These are phyloP conservation scores for Pterulicium gracile DNA, from an alignment of 1,284 basidiomycete species.

Conservation along the genomic window DNA sequence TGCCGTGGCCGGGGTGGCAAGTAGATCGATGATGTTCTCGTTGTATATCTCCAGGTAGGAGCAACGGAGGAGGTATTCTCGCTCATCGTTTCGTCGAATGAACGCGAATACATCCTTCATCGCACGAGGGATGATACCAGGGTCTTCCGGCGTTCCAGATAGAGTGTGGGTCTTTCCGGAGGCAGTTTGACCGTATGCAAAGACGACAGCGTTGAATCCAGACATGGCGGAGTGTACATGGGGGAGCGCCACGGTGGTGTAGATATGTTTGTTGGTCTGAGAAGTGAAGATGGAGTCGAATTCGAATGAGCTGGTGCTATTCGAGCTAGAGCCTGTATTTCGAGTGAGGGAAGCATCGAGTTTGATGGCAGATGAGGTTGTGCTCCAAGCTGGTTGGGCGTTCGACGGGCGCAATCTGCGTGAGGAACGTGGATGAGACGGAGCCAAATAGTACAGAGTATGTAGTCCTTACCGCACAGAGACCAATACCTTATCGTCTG, in stretches of 20 bases:
- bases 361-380: conserved; percentile 35
- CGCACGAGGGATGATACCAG: conserved; percentile 90
- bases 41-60: conserved; percentile 98
- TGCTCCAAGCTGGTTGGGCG: conserved; percentile 45
- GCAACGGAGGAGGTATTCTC: conserved; percentile 90
- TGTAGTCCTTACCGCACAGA: conserved; percentile 56
- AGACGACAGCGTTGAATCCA: conserved; percentile 91
- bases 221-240: conserved; percentile 93
- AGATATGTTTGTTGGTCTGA: conserved; percentile 78
- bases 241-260: conserved; percentile 73
- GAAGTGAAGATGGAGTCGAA: conserved; percentile 77
- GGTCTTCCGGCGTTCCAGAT: conserved; percentile 72
- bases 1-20: conserved; percentile 64
- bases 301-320: conserved; percentile 38
- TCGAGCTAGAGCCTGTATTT: conserved; percentile 20
- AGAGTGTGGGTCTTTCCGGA: conserved; percentile 93
- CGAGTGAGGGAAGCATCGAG: conserved; percentile 47
- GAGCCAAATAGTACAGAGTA: not conserved
- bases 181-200: conserved; percentile 87
- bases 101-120: conserved; percentile 79
- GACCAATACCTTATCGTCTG: conserved; percentile 80
- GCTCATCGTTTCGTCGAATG: conserved; percentile 59
- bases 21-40: conserved; percentile 81
- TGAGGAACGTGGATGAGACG: conserved; percentile 5
- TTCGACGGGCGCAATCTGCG: conserved; percentile 60